Percentiles rank a stretch among this genome's conserved stretches.
Conservation (phyloP, 108 stramenopile species). For the Seminavis robusta region DNA sequence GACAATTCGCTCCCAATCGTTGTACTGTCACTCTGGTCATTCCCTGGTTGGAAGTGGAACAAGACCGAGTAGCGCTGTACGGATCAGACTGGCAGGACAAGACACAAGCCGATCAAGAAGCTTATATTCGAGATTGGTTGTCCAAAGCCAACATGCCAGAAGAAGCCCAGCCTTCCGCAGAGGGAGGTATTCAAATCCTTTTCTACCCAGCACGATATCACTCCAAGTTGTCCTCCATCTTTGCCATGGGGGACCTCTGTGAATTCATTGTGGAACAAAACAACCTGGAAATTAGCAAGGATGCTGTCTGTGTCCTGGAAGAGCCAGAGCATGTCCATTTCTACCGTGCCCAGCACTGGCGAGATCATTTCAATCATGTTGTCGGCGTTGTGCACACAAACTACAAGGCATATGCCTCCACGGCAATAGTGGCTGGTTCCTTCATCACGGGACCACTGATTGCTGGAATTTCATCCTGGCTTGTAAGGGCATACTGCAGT, state of each 20-base stretch:
- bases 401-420: conserved; percentile 58
- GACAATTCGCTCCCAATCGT: background rate
- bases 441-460: conserved; percentile 13
- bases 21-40: conserved; percentile 62
- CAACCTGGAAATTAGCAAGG: conserved; percentile 1
- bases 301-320: conserved; percentile 78
- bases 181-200: conserved; percentile 42
- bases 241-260: conserved; percentile 71
- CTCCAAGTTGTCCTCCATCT: conserved; percentile 47
- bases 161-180: conserved; percentile 34
- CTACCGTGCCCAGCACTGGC: conserved; percentile 84
- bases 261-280: conserved; percentile 2
- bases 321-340: conserved; percentile 90
- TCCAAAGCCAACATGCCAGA: conserved; percentile 38
- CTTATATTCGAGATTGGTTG: conserved; percentile 72
- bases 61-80: conserved; percentile 50
- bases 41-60: conserved; percentile 58
- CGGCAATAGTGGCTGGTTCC: conserved; percentile 14
- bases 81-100: conserved; percentile 27
- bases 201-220: conserved; percentile 60
- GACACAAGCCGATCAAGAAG: conserved; percentile 49
- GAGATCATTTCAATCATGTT: conserved; percentile 70
- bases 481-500: conserved; percentile 77
- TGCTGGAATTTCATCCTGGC: conserved; percentile 14
- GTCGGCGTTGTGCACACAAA: conserved; percentile 89